These are phyloP conservation scores for Heterobasidion occidentale DNA, from an alignment of 1,284 basidiomycete genomes.

Conservation along the genomic window DNA sequence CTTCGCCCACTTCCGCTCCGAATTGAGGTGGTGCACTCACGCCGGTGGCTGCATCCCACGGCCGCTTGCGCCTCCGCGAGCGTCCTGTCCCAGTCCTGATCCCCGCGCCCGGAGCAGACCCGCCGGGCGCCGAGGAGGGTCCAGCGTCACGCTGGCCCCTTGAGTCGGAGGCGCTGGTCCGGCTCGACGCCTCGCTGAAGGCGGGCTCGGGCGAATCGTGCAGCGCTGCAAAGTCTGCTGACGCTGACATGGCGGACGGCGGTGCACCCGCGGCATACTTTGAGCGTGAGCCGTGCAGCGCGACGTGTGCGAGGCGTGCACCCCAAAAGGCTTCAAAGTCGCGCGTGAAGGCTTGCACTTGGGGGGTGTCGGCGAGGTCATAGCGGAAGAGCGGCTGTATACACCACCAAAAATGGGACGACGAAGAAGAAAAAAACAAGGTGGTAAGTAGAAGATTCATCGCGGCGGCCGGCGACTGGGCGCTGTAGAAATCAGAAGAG, in stretches of 20 bases:
- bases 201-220: too few species aligned
- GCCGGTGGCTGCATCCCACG: too few species aligned
- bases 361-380: slow-evolving; percentile 43
- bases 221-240: slow-evolving; percentile 3
- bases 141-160: too few species aligned
- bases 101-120: too few species aligned
- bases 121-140: too few species aligned
- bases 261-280: not conserved
- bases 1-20: not conserved
- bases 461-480: not conserved
- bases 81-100: too few species aligned
- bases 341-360: slow-evolving; percentile 44
- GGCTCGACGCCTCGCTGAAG: too few species aligned
- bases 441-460: not conserved
- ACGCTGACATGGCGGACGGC: slow-evolving; percentile 7
- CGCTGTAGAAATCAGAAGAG: not conserved
- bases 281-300: slow-evolving; percentile 4
- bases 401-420: not conserved
- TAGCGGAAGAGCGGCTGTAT: slow-evolving; percentile 59
- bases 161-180: too few species aligned
- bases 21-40: too few species aligned
- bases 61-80: too few species aligned
- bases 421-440: not conserved
- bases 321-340: slow-evolving; percentile 64
- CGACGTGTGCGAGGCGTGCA: slow-evolving; percentile 29